Conservation (phyloP, 495 filamentous ascomycete species). For the Chaetomium tenue region DNA sequence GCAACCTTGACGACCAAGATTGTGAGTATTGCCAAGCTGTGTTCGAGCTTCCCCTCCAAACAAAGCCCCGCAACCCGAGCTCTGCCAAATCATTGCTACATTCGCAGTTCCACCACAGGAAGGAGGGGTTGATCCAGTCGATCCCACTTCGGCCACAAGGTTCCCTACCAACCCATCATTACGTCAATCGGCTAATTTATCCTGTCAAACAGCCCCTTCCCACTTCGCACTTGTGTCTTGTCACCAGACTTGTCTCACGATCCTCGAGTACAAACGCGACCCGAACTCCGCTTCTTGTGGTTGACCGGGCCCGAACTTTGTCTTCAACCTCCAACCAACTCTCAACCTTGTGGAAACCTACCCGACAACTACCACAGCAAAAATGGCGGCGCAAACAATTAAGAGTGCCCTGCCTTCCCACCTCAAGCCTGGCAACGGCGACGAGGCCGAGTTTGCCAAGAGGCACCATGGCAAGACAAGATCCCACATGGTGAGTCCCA, state of each 20-base stretch:
- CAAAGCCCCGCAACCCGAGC: constrained; percentile 18
- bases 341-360: background rate
- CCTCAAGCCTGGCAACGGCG: constrained; percentile 61
- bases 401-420: constrained; percentile 74
- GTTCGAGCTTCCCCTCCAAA: constrained; percentile 26
- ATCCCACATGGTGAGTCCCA: constrained; percentile 84
- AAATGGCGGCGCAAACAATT: constrained; percentile 65
- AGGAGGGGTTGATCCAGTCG: constrained; percentile 25
- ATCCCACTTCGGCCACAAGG: constrained; percentile 22
- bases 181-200: constrained; percentile 41
- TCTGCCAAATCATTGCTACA: constrained; percentile 28
- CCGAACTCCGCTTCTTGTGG: background rate
- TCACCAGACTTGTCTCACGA: background rate
- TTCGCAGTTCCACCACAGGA: constrained; percentile 22
- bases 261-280: background rate
- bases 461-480: constrained; percentile 94
- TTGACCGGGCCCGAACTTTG: background rate
- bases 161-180: constrained; percentile 28
- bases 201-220: constrained; percentile 11
- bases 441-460: constrained; percentile 55
- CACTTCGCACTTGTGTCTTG: background rate
- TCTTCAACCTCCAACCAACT: background rate
- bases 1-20: background rate
- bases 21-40: constrained; percentile 14
- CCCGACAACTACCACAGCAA: constrained; percentile 32